A percentile compares a stretch with the other conserved stretches of the same genome.
phyloP scores from a whole-genome alignment of 2,329 filamentous ascomycete genomes.

The Paecilomyces sp. region DNA sequence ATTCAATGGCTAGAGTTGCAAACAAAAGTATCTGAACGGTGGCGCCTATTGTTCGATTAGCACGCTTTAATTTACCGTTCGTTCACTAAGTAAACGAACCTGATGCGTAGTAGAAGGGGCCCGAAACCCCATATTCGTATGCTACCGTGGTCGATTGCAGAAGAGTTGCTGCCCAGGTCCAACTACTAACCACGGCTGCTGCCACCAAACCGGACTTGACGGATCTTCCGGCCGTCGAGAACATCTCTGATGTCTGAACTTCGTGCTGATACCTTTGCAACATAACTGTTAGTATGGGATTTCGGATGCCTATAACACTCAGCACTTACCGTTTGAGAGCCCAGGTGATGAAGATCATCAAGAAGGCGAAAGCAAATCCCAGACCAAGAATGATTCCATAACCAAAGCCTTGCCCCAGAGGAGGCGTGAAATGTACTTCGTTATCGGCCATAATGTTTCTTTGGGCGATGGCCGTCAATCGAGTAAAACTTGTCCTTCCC shows the following conservation, averaged over 20 bases:
- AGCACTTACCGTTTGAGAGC: slow-evolving; percentile 53
- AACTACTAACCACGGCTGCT: slow-evolving; percentile 83
- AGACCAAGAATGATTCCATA: slow-evolving; percentile 73
- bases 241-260: slow-evolving; percentile 85
- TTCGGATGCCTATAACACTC: too few species aligned
- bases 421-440: slow-evolving; percentile 21
- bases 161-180: slow-evolving; percentile 86
- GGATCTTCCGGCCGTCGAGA: slow-evolving; percentile 78
- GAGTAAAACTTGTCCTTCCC: neutral
- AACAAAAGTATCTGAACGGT: slow-evolving; percentile 86
- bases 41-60: slow-evolving; percentile 42
- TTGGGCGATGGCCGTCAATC: neutral
- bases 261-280: slow-evolving; percentile 55
- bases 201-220: slow-evolving; percentile 86
- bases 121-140: slow-evolving; percentile 66
- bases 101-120: slow-evolving; percentile 60
- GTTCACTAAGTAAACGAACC: slow-evolving; percentile 37
- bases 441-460: slow-evolving; percentile 15
- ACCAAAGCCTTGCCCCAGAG: slow-evolving; percentile 54
- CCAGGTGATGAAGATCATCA: slow-evolving; percentile 68
- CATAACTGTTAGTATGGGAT: neutral
- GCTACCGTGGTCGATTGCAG: slow-evolving; percentile 75
- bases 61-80: neutral
- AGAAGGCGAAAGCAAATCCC: slow-evolving; percentile 65
- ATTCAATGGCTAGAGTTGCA: slow-evolving; percentile 80